Percentiles rank a stretch among this genome's conserved stretches.
These are phyloP conservation scores for Phytopythium oedochilum DNA, from an alignment of 352 stramenopile species.

Conservation along the genomic window DNA sequence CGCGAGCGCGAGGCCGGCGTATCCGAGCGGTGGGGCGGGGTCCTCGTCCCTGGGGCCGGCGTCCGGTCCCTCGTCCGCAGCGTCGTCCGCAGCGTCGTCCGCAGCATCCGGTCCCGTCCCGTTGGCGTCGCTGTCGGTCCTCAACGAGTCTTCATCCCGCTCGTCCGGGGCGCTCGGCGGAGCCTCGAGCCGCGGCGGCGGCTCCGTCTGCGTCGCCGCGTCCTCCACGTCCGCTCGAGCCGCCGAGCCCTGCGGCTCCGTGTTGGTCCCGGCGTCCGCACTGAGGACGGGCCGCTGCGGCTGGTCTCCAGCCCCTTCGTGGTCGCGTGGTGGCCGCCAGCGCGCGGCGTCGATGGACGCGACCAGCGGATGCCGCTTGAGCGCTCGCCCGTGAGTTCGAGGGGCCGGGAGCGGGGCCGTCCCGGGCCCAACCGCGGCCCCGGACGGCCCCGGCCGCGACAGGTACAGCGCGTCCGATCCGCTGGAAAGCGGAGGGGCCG, in stretches of 20 bases:
- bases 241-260: neutral
- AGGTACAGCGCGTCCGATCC: neutral
- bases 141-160: no score
- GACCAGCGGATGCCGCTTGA: conserved; percentile 21
- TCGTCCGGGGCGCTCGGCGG: no score
- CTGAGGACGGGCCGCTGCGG: no score
- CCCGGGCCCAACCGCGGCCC: no score
- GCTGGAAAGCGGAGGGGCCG: neutral
- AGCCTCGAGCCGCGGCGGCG: neutral
- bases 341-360: conserved; percentile 32
- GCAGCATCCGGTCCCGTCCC: no score
- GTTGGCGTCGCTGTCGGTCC: no score
- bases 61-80: neutral
- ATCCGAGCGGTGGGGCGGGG: conserved; percentile 8
- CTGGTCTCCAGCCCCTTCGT: no score
- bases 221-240: neutral
- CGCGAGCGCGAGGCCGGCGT: conserved; percentile 35
- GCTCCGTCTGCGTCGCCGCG: conserved; percentile 1
- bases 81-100: neutral
- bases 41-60: neutral
- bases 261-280: neutral
- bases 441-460: neutral
- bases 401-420: no score
- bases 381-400: no score
- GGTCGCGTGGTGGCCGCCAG: no score